A percentile compares a stretch with the other conserved stretches of the same genome.
Conservation (phyloP, 306 rosid genomes). For the Cercis canadensis region DNA sequence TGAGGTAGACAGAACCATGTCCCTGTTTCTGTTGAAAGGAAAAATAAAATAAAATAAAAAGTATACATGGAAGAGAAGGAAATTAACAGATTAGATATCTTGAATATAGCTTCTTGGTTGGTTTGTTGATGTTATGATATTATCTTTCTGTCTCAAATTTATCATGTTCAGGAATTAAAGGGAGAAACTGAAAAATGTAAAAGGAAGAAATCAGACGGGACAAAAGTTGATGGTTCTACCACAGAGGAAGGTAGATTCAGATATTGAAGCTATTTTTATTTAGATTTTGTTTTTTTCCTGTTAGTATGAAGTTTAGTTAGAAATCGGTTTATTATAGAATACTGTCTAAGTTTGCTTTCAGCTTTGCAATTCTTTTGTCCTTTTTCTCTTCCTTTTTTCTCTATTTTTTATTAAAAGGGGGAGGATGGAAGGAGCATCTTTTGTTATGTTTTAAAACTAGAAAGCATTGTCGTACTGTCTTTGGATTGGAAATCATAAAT, state of each 20-base stretch:
- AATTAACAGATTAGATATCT: background rate
- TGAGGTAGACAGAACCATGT: slow-evolving; percentile 44
- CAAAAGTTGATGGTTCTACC: slow-evolving; percentile 45
- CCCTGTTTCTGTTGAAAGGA: too few species aligned
- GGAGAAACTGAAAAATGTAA: slow-evolving; percentile 48
- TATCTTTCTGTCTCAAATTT: slow-evolving; percentile 39
- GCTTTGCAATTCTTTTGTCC: slow-evolving; percentile 6
- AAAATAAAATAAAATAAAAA: background rate
- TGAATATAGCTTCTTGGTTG: slow-evolving; percentile 18
- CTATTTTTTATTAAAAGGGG: slow-evolving; percentile 7
- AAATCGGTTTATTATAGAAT: slow-evolving; percentile 20
- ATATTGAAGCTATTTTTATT: slow-evolving; percentile 32
- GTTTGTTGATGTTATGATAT: slow-evolving; percentile 19
- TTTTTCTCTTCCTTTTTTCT: background rate
- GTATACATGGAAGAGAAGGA: slow-evolving; percentile 10
- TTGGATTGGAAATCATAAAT: slow-evolving; percentile 8
- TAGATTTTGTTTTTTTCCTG: slow-evolving; percentile 19
- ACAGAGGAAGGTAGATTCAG: slow-evolving; percentile 49
- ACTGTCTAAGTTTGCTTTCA: slow-evolving; percentile 8
- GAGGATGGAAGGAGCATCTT: background rate
- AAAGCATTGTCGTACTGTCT: slow-evolving; percentile 17
- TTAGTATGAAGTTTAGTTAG: slow-evolving; percentile 9
- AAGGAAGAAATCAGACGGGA: slow-evolving; percentile 51
- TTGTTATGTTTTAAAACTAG: slow-evolving; percentile 5
- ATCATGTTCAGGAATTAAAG: slow-evolving; percentile 56